These are phyloP conservation scores for Centaurea solstitialis DNA, from an alignment of 129 eudicot genomes.

Conservation along the genomic window DNA sequence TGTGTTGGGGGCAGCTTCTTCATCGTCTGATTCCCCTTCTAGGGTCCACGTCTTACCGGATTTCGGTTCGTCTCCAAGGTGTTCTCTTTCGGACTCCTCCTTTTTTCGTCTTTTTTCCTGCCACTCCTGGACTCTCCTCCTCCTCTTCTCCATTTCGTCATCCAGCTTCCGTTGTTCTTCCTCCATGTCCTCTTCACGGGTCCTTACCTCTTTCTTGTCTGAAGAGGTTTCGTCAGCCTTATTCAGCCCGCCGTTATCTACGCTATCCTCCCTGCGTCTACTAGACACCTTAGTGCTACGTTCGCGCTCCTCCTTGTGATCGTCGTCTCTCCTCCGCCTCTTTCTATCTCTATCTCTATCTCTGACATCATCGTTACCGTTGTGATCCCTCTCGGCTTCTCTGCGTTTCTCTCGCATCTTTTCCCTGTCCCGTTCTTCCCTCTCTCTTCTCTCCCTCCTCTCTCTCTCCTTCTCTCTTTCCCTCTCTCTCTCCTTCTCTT, in stretches of 20 bases:
- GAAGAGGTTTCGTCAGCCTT: constrained; percentile 47
- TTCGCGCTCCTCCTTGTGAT: constrained; percentile 54
- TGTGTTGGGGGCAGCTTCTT: constrained; percentile 53
- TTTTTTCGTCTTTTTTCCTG: constrained; percentile 79
- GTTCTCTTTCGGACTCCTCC: constrained; percentile 75
- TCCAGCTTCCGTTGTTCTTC: constrained; percentile 82
- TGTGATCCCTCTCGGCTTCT: constrained; percentile 48
- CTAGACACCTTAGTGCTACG: constrained; percentile 37
- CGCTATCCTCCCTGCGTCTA: constrained; percentile 66
- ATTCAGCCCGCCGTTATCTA: constrained; percentile 35
- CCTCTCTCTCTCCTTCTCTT: constrained; percentile 29
- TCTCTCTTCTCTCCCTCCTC: constrained; percentile 35
- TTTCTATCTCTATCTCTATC: constrained; percentile 61
- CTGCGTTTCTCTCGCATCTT: constrained; percentile 55
- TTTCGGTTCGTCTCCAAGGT: constrained; percentile 53
- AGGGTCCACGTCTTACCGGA: constrained; percentile 81
- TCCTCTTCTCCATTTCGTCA: constrained; percentile 89
- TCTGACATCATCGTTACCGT: constrained; percentile 50
- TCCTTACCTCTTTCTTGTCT: constrained; percentile 38
- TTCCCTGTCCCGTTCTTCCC: constrained; percentile 41
- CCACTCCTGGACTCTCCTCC: constrained; percentile 97
- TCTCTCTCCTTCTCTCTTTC: constrained; percentile 49
- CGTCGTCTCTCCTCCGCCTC: constrained; percentile 63
- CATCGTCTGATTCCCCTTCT: constrained; percentile 93
- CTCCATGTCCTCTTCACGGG: constrained; percentile 68